A percentile compares a stretch with the other conserved stretches of the same genome.
Evolutionary conservation across 306 rosid species (phyloP).

Genomic region (Alnus glutinosa): DNA sequence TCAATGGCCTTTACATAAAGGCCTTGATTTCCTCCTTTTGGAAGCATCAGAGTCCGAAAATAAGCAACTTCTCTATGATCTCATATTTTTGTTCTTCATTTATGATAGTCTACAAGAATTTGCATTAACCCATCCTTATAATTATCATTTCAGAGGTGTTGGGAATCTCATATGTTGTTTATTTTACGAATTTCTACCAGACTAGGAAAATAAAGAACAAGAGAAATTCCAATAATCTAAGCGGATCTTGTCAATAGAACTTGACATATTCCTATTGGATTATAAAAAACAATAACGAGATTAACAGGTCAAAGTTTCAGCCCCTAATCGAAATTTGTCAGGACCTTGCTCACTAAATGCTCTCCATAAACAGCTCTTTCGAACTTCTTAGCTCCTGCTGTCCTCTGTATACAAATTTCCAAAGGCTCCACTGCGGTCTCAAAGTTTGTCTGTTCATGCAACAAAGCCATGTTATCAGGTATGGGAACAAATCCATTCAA

Average conservation of each 20-base stretch:
- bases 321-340: slow-evolving; percentile 51
- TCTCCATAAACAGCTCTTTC: slow-evolving; percentile 78
- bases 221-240: not conserved
- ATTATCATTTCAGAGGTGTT: too few species aligned
- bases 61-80: too few species aligned
- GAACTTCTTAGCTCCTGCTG: slow-evolving; percentile 54
- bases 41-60: too few species aligned
- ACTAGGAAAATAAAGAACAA: not conserved
- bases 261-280: not conserved
- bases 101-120: too few species aligned
- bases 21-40: too few species aligned
- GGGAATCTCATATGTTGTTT: too few species aligned
- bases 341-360: slow-evolving; percentile 71
- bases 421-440: slow-evolving; percentile 80
- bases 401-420: slow-evolving; percentile 55
- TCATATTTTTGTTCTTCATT: too few species aligned
- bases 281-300: not conserved
- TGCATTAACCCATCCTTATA: too few species aligned
- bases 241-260: not conserved
- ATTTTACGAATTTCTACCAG: too few species aligned
- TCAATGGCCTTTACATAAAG: too few species aligned
- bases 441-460: slow-evolving; percentile 73
- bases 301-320: not conserved
- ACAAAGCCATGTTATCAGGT: slow-evolving; percentile 1
- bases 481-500: not conserved